Evolutionary conservation across 2,329 filamentous ascomycete genomes (phyloP).

Genomic region (Anthostomella pinea): DNA sequence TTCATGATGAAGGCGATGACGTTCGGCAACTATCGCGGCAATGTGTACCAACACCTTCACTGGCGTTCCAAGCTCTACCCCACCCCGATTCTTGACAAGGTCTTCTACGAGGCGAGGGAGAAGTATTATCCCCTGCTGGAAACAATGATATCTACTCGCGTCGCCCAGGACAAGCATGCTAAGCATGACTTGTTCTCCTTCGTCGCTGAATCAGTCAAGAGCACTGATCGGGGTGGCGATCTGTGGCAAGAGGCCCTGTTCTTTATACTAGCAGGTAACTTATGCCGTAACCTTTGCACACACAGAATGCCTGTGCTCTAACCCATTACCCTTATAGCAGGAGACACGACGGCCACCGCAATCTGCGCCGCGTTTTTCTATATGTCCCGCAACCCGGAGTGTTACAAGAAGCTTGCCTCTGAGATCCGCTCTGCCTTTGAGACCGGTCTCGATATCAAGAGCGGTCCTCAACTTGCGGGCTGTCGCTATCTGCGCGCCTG

Average conservation of each 20-base stretch:
- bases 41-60: conserved; percentile 2
- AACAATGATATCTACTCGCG: conserved; percentile 4
- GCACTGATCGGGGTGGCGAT: not conserved
- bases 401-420: no score
- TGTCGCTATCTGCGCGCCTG: not conserved
- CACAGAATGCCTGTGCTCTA: not conserved
- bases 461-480: not conserved
- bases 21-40: not conserved
- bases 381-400: not conserved
- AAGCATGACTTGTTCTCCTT: conserved; percentile 10
- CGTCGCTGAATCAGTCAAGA: conserved; percentile 1
- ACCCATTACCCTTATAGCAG: no score
- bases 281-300: not conserved
- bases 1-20: conserved; percentile 1
- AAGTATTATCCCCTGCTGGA: conserved; percentile 1
- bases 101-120: conserved; percentile 1
- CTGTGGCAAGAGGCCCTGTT: conserved; percentile 5
- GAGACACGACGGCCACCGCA: not conserved
- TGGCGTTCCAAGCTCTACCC: conserved; percentile 1
- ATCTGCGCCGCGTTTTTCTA: not conserved
- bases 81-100: not conserved
- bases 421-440: no score
- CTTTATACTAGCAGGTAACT: conserved; percentile 1
- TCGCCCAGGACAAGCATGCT: conserved; percentile 7
- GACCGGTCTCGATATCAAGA: not conserved